Evolutionary conservation across 2,329 filamentous ascomycete genomes (phyloP), one percentile per base, ranked within the genome.

Genomic region (Ophiognomonia clavigignenti-juglandacearum): DNA sequence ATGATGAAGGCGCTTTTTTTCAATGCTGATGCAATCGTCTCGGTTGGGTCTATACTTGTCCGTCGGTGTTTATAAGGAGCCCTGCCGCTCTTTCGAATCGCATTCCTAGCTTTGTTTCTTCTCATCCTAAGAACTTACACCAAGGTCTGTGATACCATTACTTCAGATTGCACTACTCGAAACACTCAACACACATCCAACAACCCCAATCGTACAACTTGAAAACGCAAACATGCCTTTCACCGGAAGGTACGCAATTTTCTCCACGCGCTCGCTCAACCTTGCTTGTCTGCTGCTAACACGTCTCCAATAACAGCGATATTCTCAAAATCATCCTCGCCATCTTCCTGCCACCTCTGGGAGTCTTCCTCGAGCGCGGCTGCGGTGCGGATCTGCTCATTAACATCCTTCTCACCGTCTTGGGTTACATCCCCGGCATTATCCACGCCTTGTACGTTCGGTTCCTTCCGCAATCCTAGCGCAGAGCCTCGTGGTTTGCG

Each of bases 281-380:
- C 16, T 29, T 11, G 6, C 18, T 3, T 20, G 22, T 2, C 13
- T 27, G 16, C 22, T 11, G 31, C 27, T 8, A 27, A 14, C 27
- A 36, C 3, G 4, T 29, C 22, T 31, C 42, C 26, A 44, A 36
- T 24, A 26, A 34, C 42, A 66, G 64, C 58, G 77, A 82, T 56
- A 80, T 82, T 58, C 78, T 73, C 77, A 82, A 82, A 70, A 80
- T 82, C 76, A 79, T 95, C 71, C 78, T 95, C 72, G 90, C 90
- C 75, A 75, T 96, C 75, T 74, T 96, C 73, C 82, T 96, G 56
- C 90, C 90, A 48, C 90, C 90, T 65, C 72, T 96, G 47, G 90
- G 90, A 74, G 90, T 96, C 66, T 93, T 95, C 80, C 86, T 96
- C 58, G 90, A 96, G 84, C 83, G 86, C 59, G 90, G 90, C 61